Percentiles rank a stretch among this genome's conserved stretches.
These are phyloP conservation scores for Oryza meyeriana DNA, from an alignment of 176 grass and related monocot genomes.

Conservation along the genomic window DNA sequence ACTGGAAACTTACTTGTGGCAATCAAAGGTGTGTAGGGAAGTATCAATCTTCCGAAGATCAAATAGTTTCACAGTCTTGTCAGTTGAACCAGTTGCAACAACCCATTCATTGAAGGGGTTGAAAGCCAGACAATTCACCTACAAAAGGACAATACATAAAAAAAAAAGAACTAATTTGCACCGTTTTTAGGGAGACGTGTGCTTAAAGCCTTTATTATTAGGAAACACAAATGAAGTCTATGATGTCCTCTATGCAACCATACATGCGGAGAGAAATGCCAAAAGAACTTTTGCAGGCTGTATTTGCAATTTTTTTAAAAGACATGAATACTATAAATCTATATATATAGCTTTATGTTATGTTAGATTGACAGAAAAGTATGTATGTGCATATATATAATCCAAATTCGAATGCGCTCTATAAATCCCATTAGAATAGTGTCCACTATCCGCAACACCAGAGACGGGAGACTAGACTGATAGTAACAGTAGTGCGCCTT, in stretches of 20 bases:
- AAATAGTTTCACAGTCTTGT: conserved; percentile 98
- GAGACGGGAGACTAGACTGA: no score
- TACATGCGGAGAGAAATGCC: neutral
- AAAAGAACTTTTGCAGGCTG: neutral
- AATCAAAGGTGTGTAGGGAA: conserved; percentile 79
- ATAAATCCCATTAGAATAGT: no score
- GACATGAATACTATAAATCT: no score
- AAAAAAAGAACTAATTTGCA: neutral
- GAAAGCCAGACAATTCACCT: conserved; percentile 97
- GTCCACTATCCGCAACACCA: no score
- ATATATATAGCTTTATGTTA: no score
- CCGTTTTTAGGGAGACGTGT: conserved; percentile 3
- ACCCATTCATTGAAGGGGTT: conserved; percentile 99
- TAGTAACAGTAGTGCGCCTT: no score
- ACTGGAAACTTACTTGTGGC: conserved; percentile 71
- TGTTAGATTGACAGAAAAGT: no score
- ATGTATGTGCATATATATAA: no score
- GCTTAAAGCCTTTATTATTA: neutral
- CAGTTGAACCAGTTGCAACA: conserved; percentile 93
- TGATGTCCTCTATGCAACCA: neutral
- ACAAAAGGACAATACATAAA: conserved; percentile 7
- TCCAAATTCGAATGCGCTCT: no score
- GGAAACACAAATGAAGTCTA: neutral
- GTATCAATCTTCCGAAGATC: conserved; percentile 87
- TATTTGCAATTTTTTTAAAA: no score